A percentile compares a stretch with the other conserved stretches of the same genome.
phyloP scores from a whole-genome alignment of 345 rosid genomes.

The Melaleuca quinquenervia region DNA sequence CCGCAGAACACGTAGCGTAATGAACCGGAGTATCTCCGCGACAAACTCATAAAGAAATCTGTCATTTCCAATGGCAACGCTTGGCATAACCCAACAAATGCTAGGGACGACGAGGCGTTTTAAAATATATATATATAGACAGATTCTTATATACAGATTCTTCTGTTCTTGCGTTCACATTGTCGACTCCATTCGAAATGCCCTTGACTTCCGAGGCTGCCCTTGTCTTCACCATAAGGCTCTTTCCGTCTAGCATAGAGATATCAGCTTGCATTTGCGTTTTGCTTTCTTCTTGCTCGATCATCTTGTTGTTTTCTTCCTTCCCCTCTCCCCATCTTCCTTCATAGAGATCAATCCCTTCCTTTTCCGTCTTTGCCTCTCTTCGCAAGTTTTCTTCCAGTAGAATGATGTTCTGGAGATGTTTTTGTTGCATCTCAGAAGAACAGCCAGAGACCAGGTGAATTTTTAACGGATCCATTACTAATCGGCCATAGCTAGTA shows the following conservation, averaged over 20 bases:
- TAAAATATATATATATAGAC: no score
- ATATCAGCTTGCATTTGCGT: not conserved
- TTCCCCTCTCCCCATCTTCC: not conserved
- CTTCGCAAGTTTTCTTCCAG: not conserved
- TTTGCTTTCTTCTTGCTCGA: not conserved
- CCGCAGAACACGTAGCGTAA: not conserved
- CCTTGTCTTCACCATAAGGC: not conserved
- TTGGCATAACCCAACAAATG: not conserved
- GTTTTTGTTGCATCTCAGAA: slow-evolving; percentile 4
- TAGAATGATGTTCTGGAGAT: not conserved
- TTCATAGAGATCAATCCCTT: not conserved
- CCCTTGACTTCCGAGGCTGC: not conserved
- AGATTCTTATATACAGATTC: not conserved
- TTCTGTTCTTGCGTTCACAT: not conserved
- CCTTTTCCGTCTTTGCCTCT: not conserved
- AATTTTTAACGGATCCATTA: no score
- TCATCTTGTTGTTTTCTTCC: not conserved
- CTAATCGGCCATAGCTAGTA: not conserved
- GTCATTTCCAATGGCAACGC: not conserved
- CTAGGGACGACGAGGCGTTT: not conserved
- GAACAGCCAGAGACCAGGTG: slow-evolving; percentile 1
- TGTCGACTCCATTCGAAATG: not conserved
- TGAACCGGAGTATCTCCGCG: not conserved
- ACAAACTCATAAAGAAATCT: not conserved
- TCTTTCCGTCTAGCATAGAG: not conserved